Base-by-base conservation (phyloP, 139 green algal genomes). In the Tetraselmis striata region DNA sequence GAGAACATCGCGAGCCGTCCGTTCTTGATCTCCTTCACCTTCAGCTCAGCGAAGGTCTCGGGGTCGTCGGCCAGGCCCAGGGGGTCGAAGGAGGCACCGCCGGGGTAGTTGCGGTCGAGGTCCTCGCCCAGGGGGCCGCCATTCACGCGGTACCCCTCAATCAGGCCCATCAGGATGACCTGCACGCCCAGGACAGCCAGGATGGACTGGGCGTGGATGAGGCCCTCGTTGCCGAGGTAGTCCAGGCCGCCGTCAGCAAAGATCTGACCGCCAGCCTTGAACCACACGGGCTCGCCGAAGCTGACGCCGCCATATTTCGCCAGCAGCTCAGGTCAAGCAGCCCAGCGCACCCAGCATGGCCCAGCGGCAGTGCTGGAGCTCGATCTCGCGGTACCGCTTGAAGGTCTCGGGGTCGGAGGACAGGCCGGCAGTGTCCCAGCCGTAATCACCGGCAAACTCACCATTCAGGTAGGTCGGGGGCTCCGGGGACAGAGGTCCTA, bases 21-120 rank as follows among this genome's bases (percentile, higher is more conserved):
- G 90, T 98, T 98, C 95, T 98, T 98, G 86, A 98, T 95, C 90
- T 98, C 95, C 94, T 98, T 98, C 28, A 95, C 89, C 90, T 94
- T 85, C 59, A 85, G 58, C 77, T 79, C 76, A 2, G 59, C 75
- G 29, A 85, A 83, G 59, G 80, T 83, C 23, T 77, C 31, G 59
- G 74, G 78, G 78, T 79, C 30, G 26, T 83, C 45, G 27, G 87
- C 87, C 81, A 82, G 31, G 59, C 59, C 75, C 1, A 83, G 82
- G 29, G 82, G 82, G 31, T 85, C 82, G 75, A 85, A 85, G 45
- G 30, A 79, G 24, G 18, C 30, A 83, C 87, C 87, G 81, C 92
- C 92, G 59, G 92, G 92, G 91, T 95, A 94, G 58, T 95, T 87
- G 77, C 78, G 59, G 88, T 96, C 94, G 23, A 97, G 91, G 86